These are phyloP conservation scores for Solanum chilense DNA, from an alignment of 257 asterid species.

Conservation along the genomic window DNA sequence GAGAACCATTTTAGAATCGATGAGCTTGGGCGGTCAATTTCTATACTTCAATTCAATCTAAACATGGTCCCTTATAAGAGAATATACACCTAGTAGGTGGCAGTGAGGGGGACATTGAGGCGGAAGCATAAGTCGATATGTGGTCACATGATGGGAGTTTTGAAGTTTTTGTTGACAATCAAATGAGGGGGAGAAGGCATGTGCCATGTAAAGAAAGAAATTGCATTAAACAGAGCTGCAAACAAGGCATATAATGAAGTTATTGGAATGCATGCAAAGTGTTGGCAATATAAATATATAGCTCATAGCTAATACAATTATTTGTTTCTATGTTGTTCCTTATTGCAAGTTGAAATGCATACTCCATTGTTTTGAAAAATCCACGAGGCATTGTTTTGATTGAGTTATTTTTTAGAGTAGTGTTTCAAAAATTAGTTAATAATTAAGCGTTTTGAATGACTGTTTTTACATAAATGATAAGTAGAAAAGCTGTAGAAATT, in stretches of 20 bases:
- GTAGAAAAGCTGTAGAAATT: no score
- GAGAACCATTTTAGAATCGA: neutral
- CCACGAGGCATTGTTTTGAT: neutral
- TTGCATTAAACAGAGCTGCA: constrained; percentile 70
- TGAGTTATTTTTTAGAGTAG: neutral
- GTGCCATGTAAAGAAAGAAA: constrained; percentile 60
- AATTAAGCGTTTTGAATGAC: no score
- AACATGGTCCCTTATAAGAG: neutral
- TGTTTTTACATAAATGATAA: no score
- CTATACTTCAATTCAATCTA: neutral
- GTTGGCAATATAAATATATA: neutral
- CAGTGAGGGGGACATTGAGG: neutral
- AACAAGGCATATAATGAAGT: constrained; percentile 53
- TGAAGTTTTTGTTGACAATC: constrained; percentile 42
- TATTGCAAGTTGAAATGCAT: neutral
- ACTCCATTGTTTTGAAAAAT: neutral
- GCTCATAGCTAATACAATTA: neutral
- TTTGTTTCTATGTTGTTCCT: neutral
- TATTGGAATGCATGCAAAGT: constrained; percentile 20
- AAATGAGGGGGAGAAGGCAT: constrained; percentile 53
- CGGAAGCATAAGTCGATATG: constrained; percentile 45
- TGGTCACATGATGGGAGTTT: constrained; percentile 47
- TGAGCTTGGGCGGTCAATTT: neutral
- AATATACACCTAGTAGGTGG: neutral
- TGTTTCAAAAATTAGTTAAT: no score